Evolutionary conservation across 139 green algal genomes (phyloP).

Genomic region (Volvox africanus): DNA sequence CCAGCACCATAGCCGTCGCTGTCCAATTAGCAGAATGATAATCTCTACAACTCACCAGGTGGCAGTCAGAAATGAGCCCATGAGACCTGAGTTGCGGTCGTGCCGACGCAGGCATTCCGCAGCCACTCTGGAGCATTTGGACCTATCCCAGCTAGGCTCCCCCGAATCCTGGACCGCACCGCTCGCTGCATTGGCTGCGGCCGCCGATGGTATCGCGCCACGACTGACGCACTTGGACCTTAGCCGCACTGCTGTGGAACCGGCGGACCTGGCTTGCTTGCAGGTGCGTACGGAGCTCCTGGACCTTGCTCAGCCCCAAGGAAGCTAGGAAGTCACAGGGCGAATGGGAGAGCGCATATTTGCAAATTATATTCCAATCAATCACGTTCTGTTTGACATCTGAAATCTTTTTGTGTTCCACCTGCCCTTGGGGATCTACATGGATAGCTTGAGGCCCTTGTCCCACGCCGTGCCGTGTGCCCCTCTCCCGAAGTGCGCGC

Average conservation of each 20-base stretch:
- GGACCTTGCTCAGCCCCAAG: too few species aligned
- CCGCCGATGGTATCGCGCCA: neutral
- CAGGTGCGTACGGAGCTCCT: neutral
- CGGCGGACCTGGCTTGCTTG: constrained; percentile 11
- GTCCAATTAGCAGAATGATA: too few species aligned
- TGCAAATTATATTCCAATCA: too few species aligned
- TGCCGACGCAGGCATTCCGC: neutral
- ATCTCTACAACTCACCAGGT: too few species aligned
- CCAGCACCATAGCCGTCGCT: too few species aligned
- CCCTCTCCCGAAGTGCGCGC: neutral
- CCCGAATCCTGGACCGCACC: neutral
- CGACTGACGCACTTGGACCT: constrained; percentile 14
- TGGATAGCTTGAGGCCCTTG: neutral
- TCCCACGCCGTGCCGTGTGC: neutral
- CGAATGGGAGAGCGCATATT: too few species aligned
- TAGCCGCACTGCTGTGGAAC: neutral
- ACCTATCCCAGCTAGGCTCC: neutral
- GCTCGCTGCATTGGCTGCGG: constrained; percentile 28
- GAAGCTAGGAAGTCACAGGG: too few species aligned
- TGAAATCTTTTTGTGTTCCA: too few species aligned
- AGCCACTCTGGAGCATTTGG: constrained; percentile 20
- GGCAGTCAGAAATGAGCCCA: too few species aligned
- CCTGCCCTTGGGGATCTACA: too few species aligned
- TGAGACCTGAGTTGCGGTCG: too few species aligned
- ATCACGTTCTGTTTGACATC: too few species aligned